Evolutionary conservation across 2,329 filamentous ascomycete genomes (phyloP).

Genomic region (Trichophyton simii): DNA sequence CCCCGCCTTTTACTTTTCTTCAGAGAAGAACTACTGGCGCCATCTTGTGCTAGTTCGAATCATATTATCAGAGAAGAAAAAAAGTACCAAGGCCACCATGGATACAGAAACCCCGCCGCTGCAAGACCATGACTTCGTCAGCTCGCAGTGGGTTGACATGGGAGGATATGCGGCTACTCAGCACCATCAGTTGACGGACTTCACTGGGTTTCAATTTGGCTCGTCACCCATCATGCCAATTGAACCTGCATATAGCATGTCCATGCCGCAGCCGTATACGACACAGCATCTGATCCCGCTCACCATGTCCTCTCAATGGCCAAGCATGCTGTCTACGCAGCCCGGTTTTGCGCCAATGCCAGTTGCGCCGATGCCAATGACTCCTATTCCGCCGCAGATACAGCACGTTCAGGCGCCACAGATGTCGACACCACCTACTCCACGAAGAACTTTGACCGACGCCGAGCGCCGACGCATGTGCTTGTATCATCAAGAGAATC

Average conservation of each 20-base stretch:
- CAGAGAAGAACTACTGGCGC: neutral
- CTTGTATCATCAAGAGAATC: slow-evolving; percentile 80
- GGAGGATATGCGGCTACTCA: slow-evolving; percentile 43
- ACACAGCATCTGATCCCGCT: slow-evolving; percentile 53
- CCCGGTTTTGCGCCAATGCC: slow-evolving; percentile 51
- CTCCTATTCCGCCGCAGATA: slow-evolving; percentile 38
- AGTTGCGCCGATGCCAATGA: slow-evolving; percentile 41
- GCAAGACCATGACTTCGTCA: slow-evolving; percentile 33
- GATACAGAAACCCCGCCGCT: slow-evolving; percentile 34
- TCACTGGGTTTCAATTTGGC: slow-evolving; percentile 51
- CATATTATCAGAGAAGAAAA: neutral
- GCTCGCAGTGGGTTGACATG: slow-evolving; percentile 36
- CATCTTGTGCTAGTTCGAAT: neutral
- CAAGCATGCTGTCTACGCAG: slow-evolving; percentile 67
- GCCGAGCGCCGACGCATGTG: slow-evolving; percentile 89
- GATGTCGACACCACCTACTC: slow-evolving; percentile 39
- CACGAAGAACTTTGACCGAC: slow-evolving; percentile 79
- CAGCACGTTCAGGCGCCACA: slow-evolving; percentile 38
- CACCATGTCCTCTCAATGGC: slow-evolving; percentile 64
- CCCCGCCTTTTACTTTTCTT: neutral
- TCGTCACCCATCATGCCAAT: slow-evolving; percentile 50
- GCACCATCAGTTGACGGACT: slow-evolving; percentile 58
- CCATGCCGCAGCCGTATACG: slow-evolving; percentile 45
- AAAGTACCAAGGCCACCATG: slow-evolving; percentile 19
- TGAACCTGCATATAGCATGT: slow-evolving; percentile 42